Evolutionary conservation across 2,329 filamentous ascomycete species (phyloP), one percentile per base, ranked within the genome.

Genomic region (Apiospora hydei): DNA sequence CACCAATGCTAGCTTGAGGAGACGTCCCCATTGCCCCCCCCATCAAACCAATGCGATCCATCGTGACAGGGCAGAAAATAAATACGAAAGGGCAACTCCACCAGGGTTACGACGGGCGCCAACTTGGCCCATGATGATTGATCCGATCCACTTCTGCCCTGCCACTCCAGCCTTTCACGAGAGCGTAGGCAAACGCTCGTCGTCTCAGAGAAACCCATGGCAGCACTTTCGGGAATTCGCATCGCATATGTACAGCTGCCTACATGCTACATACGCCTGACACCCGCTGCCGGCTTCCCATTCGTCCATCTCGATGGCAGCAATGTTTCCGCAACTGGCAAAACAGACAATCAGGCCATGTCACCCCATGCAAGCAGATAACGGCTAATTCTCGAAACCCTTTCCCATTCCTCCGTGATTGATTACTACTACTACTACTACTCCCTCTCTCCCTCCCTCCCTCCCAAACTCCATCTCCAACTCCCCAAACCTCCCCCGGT

Each of bases 131-230:
- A 14, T 53, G n/a, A 30, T 57, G 53, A 26, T 30, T 38, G 34
- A 38, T 38, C 7, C 34, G 26, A 38, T 38, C 34, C 7, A 38
- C 34, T 38, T 6, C 34, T 38, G 34, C 34, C 34, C 34, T 38
- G 34, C 53, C 26, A 61, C 16, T 30, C 30, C 51, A 57, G 24
- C 53, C 30, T 16, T 21, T 34, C 53, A 61, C 30, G 5, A 34
- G 14, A 18, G 43, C 11, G 44, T 47, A 61, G 53, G 51, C 51
- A 57, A 57, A 57, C 51, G 51, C 51, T 57, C 51, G 51, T 14
- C 51, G 51, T 57, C 51, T 57, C 51, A 38, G 34, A 53, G 51
- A 57, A 57, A 53, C n/a, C 21, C 47, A 49, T 24, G 47, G n/a
- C 47, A 4, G 47, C 47, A 49, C n/a, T 49, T 21, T 21, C 34